Conservation (phyloP, 2,329 filamentous ascomycete species). For the Trichoderma lentiforme region DNA sequence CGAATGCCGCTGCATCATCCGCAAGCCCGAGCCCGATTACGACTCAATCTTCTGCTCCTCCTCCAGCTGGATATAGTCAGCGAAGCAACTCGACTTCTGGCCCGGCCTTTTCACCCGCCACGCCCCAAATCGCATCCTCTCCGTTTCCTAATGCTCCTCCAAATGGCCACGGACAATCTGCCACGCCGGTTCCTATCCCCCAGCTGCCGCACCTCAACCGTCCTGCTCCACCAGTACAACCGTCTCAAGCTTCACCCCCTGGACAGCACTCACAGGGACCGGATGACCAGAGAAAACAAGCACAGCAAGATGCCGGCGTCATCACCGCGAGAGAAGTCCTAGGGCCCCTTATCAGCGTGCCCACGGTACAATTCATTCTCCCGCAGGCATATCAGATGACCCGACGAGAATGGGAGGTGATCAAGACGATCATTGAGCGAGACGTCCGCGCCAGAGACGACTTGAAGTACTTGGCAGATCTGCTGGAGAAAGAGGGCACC, state of each 20-base stretch:
- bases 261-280: slow-evolving; percentile 23
- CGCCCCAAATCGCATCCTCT: slow-evolving; percentile 35
- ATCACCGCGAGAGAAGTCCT: slow-evolving; percentile 60
- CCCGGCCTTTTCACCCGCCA: slow-evolving; percentile 54
- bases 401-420: slow-evolving; percentile 69
- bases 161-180: slow-evolving; percentile 32
- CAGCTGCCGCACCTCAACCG: slow-evolving; percentile 32
- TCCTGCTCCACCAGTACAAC: slow-evolving; percentile 11
- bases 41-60: slow-evolving; percentile 17
- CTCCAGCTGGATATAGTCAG: slow-evolving; percentile 35
- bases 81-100: slow-evolving; percentile 49
- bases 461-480: slow-evolving; percentile 51
- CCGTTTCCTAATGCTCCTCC: slow-evolving; percentile 33
- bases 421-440: slow-evolving; percentile 64
- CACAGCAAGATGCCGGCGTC: slow-evolving; percentile 53
- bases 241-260: slow-evolving; percentile 1
- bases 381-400: slow-evolving; percentile 67
- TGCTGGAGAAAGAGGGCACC: slow-evolving; percentile 50
- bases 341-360: slow-evolving; percentile 58
- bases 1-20: slow-evolving; percentile 1
- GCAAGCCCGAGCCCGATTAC: neutral
- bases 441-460: slow-evolving; percentile 65
- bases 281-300: slow-evolving; percentile 38
- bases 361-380: slow-evolving; percentile 67
- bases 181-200: slow-evolving; percentile 37